Percentiles rank a stretch among this genome's conserved stretches.
phyloP scores from a whole-genome alignment of 2,329 filamentous ascomycete species.

The Rasamsonia emersonii region DNA sequence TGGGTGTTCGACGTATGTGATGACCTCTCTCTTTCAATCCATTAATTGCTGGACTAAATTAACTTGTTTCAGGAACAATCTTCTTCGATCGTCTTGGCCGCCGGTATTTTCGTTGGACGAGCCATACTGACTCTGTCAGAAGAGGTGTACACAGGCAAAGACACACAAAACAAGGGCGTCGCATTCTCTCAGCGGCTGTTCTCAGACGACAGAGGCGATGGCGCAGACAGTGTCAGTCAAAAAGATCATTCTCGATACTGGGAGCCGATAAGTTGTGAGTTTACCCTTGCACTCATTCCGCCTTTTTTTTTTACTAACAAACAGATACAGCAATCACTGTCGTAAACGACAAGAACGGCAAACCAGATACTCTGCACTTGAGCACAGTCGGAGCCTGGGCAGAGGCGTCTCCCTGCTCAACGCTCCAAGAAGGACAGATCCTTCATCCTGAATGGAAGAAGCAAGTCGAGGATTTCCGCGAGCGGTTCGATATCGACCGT shows the following conservation, averaged over 20 bases:
- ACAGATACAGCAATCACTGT: constrained; percentile 19
- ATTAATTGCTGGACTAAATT: no score
- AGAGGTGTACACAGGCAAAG: constrained; percentile 10
- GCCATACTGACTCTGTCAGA: constrained; percentile 15
- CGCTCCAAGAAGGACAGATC: constrained; percentile 3
- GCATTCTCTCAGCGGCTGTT: constrained; percentile 15
- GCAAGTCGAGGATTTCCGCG: constrained; percentile 23
- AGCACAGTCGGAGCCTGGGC: constrained; percentile 22
- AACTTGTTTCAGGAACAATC: constrained; percentile 17
- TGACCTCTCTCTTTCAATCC: neutral
- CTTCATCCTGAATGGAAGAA: constrained; percentile 20
- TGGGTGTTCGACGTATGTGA: constrained; percentile 24
- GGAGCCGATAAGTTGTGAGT: constrained; percentile 28
- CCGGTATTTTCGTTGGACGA: constrained; percentile 17
- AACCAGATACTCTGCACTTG: constrained; percentile 18
- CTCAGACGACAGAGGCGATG: constrained; percentile 9
- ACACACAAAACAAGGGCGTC: constrained; percentile 3
- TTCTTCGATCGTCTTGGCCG: constrained; percentile 15
- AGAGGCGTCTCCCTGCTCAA: constrained; percentile 10
- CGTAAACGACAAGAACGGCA: constrained; percentile 8
- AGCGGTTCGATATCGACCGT: constrained; percentile 41
- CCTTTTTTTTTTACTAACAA: constrained; percentile 7
- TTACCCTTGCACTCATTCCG: neutral
- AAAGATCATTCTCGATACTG: constrained; percentile 13
- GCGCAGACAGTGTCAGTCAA: constrained; percentile 5